phyloP scores from a whole-genome alignment of 768 basidiomycete genomes.

The Strobilomyces echinocephalus region DNA sequence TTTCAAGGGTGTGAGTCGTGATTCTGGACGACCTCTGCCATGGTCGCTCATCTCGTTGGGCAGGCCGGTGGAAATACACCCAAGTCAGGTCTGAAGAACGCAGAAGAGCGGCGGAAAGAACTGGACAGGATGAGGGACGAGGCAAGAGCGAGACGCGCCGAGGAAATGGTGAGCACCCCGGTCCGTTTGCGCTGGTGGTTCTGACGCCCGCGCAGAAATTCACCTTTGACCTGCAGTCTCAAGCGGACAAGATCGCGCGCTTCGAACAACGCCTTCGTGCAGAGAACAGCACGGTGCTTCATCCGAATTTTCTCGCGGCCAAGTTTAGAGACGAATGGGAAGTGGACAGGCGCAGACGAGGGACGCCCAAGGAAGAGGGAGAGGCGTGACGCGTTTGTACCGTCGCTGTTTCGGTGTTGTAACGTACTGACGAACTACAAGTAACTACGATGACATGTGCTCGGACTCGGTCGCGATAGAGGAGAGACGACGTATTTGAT shows the following conservation, averaged over 20 bases:
- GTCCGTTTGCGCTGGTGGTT: neutral
- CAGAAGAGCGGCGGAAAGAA: slow-evolving; percentile 68
- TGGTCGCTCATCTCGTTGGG: neutral
- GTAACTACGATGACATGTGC: slow-evolving; percentile 2
- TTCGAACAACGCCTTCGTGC: slow-evolving; percentile 56
- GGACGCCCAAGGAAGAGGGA: slow-evolving; percentile 25
- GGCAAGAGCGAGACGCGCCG: slow-evolving; percentile 49
- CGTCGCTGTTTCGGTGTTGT: neutral
- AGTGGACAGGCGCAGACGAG: slow-evolving; percentile 32
- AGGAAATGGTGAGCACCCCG: slow-evolving; percentile 46
- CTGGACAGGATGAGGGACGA: slow-evolving; percentile 68
- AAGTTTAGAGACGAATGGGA: slow-evolving; percentile 55
- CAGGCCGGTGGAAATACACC: slow-evolving; percentile 44
- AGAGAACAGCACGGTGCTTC: slow-evolving; percentile 51
- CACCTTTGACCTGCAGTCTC: slow-evolving; percentile 54
- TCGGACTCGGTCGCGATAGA: slow-evolving; percentile 24
- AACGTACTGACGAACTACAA: slow-evolving; percentile 19
- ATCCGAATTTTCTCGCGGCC: slow-evolving; percentile 56
- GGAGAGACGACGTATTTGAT: slow-evolving; percentile 49
- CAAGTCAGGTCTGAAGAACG: slow-evolving; percentile 43
- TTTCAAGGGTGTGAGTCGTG: slow-evolving; percentile 48
- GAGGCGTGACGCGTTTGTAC: slow-evolving; percentile 31
- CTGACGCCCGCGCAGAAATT: slow-evolving; percentile 34
- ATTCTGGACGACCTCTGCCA: neutral
- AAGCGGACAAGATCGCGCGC: slow-evolving; percentile 54